Percentiles rank a stretch among this genome's conserved stretches.
These are phyloP conservation scores for Peniophora sp. DNA, from an alignment of 1,284 basidiomycete genomes.

Conservation along the genomic window DNA sequence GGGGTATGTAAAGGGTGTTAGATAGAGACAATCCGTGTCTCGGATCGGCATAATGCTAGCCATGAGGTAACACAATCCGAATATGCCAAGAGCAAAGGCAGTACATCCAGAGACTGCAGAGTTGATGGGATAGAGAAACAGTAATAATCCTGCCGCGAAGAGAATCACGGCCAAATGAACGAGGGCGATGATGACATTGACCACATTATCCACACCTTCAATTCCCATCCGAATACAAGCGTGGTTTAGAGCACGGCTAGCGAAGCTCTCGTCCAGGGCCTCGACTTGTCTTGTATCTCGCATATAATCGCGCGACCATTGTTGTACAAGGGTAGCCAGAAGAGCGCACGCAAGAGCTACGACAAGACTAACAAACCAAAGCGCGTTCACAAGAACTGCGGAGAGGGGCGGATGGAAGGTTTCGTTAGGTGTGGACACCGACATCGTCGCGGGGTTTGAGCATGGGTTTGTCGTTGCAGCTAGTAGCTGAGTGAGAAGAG, in stretches of 20 bases:
- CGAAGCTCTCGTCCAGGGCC: background rate
- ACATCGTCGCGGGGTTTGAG: too few species aligned
- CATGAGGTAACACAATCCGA: too few species aligned
- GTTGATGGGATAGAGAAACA: background rate
- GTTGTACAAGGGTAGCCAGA: background rate
- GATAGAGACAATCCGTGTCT: too few species aligned
- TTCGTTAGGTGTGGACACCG: too few species aligned
- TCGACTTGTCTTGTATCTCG: background rate
- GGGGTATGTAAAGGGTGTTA: too few species aligned
- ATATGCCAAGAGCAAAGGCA: too few species aligned
- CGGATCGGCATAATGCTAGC: too few species aligned
- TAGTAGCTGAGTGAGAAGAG: too few species aligned
- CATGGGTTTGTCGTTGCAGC: too few species aligned
- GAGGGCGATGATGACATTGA: background rate
- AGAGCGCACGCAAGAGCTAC: slow-evolving; percentile 2
- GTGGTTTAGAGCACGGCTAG: background rate
- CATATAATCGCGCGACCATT: background rate
- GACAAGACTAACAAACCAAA: slow-evolving; percentile 2
- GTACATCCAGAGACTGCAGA: too few species aligned
- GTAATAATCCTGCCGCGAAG: background rate
- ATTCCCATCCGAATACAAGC: background rate
- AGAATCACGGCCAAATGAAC: background rate
- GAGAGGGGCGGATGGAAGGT: too few species aligned
- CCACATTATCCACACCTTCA: background rate
- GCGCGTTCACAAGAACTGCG: background rate